Percentiles rank a stretch among this genome's conserved stretches.
Conservation (phyloP, 2,329 filamentous ascomycete genomes). For the Aureobasidium sp. region DNA sequence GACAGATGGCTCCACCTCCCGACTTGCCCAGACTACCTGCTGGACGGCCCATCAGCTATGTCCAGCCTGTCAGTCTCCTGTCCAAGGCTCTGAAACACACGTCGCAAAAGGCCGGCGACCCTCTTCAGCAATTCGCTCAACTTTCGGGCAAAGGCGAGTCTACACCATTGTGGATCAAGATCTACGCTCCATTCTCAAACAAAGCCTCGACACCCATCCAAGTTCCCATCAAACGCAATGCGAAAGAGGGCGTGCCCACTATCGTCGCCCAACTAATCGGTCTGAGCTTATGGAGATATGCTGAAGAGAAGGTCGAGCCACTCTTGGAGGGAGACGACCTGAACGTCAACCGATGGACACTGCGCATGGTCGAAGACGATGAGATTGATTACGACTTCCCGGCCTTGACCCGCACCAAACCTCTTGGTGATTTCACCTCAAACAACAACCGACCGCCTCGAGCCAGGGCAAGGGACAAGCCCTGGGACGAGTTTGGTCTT, state of each 20-base stretch:
- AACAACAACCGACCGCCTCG: constrained; percentile 65
- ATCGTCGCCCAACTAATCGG: constrained; percentile 78
- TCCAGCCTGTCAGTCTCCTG: constrained; percentile 63
- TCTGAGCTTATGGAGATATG: constrained; percentile 68
- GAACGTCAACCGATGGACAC: constrained; percentile 74
- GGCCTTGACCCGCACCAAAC: constrained; percentile 65
- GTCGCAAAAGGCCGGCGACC: constrained; percentile 60
- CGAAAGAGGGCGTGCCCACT: constrained; percentile 63
- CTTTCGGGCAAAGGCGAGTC: constrained; percentile 72
- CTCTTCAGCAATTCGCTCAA: constrained; percentile 69
- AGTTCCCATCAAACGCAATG: constrained; percentile 61
- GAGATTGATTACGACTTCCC: constrained; percentile 83
- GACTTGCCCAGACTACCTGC: constrained; percentile 62
- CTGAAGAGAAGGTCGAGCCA: constrained; percentile 68
- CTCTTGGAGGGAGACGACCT: constrained; percentile 56
- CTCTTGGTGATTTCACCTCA: constrained; percentile 68
- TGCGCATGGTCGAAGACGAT: constrained; percentile 77
- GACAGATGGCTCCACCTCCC: constrained; percentile 51
- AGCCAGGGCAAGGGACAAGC: constrained; percentile 63
- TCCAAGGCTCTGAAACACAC: constrained; percentile 68
- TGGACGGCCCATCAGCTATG: constrained; percentile 63
- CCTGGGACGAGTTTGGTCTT: constrained; percentile 76
- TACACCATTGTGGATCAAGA: constrained; percentile 67
- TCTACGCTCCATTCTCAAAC: constrained; percentile 67
- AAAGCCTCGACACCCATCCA: constrained; percentile 60